Base-by-base conservation (phyloP, 2,329 filamentous ascomycete genomes). In the Fusarium brachygibbosum region DNA sequence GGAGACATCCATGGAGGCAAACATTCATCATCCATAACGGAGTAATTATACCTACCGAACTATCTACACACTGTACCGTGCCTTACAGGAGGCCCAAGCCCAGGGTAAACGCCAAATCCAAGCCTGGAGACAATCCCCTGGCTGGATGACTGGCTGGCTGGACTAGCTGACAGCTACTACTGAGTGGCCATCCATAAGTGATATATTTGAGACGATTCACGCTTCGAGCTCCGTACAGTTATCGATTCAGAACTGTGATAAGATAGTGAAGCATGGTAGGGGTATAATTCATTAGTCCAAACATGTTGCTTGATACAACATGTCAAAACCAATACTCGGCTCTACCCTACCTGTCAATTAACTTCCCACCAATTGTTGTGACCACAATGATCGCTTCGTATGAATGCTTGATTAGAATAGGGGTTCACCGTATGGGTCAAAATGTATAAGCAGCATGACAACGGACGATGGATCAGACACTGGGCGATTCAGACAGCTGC, bases 201-300 rank as follows among this genome's bases (percentile, higher is more conserved):
- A 44, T 42, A 44, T 37, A 57, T 57, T 68, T 68, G 67, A 70
- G 67, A 70, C 67, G 64, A 44, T 68, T 45, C 58, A 70, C 40
- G 67, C 67, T 52, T 70, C 67, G 48, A 57, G 44, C 54, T 61
- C 46, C 37, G 58, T 64, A 34, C 54, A 67, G 25, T 46, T 31
- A 57, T 68, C 46, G 58, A 68, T 58, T 53, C 50, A 70, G 35
- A 49, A 53, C 34, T 42, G 25, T 51, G 67, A 65, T 67, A 59
- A 67, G 51, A 64, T 58, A 49, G 17, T 9, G 32, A 49, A 46
- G 32, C 38, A 56, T 56, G 42, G 52, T 28, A 41, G 25, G 29
- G 34, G 35, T 32, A 41, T 50, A 29, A 49, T 53, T 44, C 32
- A 42, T 44, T 50, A 57, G 50, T 41, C 42, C 42, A 41, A 40